Percentiles rank a stretch among this genome's conserved stretches.
Evolutionary conservation across 2,329 filamentous ascomycete genomes (phyloP).

Genomic region (Penicillium sp.): DNA sequence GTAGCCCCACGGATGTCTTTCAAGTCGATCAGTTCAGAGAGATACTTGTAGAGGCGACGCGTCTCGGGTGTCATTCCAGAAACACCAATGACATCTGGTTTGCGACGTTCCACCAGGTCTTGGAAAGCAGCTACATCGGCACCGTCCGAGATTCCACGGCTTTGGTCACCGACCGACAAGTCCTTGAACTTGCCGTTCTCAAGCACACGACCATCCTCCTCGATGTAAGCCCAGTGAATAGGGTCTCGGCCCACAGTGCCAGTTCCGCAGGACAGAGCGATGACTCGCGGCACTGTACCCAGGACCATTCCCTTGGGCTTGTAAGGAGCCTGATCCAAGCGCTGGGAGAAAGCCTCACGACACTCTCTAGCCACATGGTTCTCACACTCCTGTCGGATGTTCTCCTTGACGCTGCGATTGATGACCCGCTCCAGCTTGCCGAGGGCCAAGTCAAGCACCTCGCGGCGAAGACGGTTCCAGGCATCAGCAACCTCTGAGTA

Average conservation of each 20-base stretch:
- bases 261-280: constrained; percentile 82
- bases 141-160: constrained; percentile 66
- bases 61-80: constrained; percentile 88
- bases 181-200: constrained; percentile 88
- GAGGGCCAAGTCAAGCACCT: constrained; percentile 78
- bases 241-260: constrained; percentile 72
- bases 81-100: constrained; percentile 86
- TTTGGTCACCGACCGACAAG: constrained; percentile 62
- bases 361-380: constrained; percentile 85
- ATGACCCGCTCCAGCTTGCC: constrained; percentile 79
- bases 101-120: constrained; percentile 73
- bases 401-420: constrained; percentile 90
- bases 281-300: constrained; percentile 81
- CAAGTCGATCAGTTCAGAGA: constrained; percentile 74
- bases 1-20: constrained; percentile 74
- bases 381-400: constrained; percentile 88
- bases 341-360: constrained; percentile 82
- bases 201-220: constrained; percentile 83
- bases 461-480: constrained; percentile 86
- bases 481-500: constrained; percentile 92
- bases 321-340: constrained; percentile 92
- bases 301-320: constrained; percentile 91
- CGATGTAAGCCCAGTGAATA: constrained; percentile 86
- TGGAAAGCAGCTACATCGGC: constrained; percentile 68
- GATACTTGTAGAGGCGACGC: constrained; percentile 74